These are phyloP conservation scores for Pseudopithomyces chartarum DNA, from an alignment of 2,329 filamentous ascomycete genomes.

Conservation along the genomic window DNA sequence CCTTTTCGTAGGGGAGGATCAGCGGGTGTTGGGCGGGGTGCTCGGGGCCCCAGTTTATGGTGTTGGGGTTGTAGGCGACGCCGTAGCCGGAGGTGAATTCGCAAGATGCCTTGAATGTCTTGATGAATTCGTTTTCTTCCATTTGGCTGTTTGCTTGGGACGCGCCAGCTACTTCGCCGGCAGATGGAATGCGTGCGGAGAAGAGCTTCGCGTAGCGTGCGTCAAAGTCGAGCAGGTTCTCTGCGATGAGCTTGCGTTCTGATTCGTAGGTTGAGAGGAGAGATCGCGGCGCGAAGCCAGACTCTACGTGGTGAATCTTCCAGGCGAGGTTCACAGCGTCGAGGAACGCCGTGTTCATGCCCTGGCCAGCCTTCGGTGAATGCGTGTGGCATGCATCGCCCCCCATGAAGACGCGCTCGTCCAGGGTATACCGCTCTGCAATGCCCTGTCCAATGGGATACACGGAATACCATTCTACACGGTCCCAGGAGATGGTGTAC, in stretches of 20 bases:
- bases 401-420: conserved; percentile 69
- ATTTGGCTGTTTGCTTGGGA: conserved; percentile 18
- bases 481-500: conserved; percentile 66
- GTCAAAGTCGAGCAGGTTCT: conserved; percentile 84
- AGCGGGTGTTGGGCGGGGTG: conserved; percentile 74
- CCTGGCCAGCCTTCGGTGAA: conserved; percentile 67
- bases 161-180: conserved; percentile 73
- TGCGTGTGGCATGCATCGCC: conserved; percentile 70
- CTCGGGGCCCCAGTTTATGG: conserved; percentile 78
- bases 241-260: conserved; percentile 83
- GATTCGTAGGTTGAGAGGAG: conserved; percentile 84
- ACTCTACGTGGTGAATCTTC: conserved; percentile 93
- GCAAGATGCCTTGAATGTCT: conserved; percentile 87
- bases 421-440: conserved; percentile 66
- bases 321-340: conserved; percentile 86
- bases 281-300: conserved; percentile 75
- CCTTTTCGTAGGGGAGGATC: conserved; percentile 63
- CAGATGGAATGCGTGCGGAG: conserved; percentile 75
- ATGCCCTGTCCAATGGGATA: conserved; percentile 71
- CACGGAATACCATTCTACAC: conserved; percentile 69
- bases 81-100: conserved; percentile 94
- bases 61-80: conserved; percentile 81
- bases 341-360: conserved; percentile 66
- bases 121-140: conserved; percentile 80
- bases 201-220: conserved; percentile 89